Base-by-base conservation (phyloP, 2,329 filamentous ascomycete genomes). In the Epichloe uncinata region DNA sequence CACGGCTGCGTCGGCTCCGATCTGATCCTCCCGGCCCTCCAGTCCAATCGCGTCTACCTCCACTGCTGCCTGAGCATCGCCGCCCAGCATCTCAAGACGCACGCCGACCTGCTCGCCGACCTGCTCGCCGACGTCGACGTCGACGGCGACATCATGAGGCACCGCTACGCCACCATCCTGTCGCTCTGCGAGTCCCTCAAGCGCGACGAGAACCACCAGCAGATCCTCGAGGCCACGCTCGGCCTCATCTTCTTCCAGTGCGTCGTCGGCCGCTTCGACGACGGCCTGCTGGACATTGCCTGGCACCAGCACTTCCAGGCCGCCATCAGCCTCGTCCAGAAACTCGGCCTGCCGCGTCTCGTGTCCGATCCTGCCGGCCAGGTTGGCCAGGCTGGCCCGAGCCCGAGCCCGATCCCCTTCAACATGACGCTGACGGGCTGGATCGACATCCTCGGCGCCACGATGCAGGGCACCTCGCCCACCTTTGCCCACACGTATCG, bases 251-350 rank as follows among this genome's bases (percentile, higher is more conserved):
- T 95, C 71, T 94, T 96, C 72, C 88, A 95, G 64, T 93, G 86
- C 69, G 84, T 87, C 26, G 91, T 97, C 55, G 91, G 91, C 49
- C 81, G 87, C 59, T 82, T 85, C 36, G 85, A 93, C 59, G 88
- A 96, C 63, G 78, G 78, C 44, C 79, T 96, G 22, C 85, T 87
- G 15, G 90, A 97, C 63, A 95, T 97, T 58, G 83, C 90, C 20
- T 98, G 93, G 93, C 87, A 91, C 70, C 87, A 95, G 65, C 93
- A 98, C 72, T 96, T 97, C 71, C 85, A 94, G 65, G 90, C 90
- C 3, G 91, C 85, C 18, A 84, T 85, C 57, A 89, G 82, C 58
- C 76, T 97, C 48, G 86, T 95, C 22, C 80, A 85, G 64, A 90
- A 87, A 68, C 82, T 97, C 35, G 82, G 90, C 52, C 79, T 97